Percentiles rank a stretch among this genome's conserved stretches.
phyloP scores from a whole-genome alignment of 2,329 filamentous ascomycete genomes.

The Microdochium trichocladiopsis region DNA sequence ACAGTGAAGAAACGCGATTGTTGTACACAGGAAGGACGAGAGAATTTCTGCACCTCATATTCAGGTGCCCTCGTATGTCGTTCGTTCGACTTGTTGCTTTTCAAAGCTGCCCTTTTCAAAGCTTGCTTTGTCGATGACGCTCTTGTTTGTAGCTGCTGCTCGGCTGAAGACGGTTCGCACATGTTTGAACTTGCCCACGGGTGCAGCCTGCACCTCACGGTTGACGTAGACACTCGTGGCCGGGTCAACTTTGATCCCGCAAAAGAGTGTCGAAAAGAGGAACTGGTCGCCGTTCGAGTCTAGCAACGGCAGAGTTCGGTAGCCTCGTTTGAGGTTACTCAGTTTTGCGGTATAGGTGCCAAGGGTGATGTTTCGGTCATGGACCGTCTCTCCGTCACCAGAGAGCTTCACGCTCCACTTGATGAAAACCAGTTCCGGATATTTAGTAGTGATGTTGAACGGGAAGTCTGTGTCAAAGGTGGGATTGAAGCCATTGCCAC shows the following conservation, averaged over 20 bases:
- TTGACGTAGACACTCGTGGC: conserved; percentile 50
- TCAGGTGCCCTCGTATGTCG: background rate
- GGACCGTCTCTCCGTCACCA: conserved; percentile 64
- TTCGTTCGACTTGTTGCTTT: background rate
- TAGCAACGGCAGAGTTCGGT: conserved; percentile 83
- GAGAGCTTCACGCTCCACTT: conserved; percentile 90
- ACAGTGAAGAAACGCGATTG: background rate
- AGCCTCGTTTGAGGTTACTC: conserved; percentile 81
- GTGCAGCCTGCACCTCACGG: conserved; percentile 28
- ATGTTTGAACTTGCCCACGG: conserved; percentile 47
- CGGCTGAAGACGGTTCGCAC: conserved; percentile 53
- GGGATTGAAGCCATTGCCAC: conserved; percentile 90
- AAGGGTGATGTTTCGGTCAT: conserved; percentile 56
- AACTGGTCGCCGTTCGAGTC: conserved; percentile 88
- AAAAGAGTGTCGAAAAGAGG: conserved; percentile 90
- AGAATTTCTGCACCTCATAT: background rate
- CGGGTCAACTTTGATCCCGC: conserved; percentile 65
- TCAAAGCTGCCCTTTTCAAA: conserved; percentile 29
- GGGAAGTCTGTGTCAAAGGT: conserved; percentile 74
- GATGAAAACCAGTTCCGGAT: conserved; percentile 88
- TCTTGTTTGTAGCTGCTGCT: conserved; percentile 36
- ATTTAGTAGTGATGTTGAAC: conserved; percentile 85
- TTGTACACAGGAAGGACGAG: background rate
- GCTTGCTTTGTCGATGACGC: conserved; percentile 30
- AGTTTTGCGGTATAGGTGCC: conserved; percentile 93